Base-by-base conservation (phyloP, 1,139 yeast species). In the Suhomyces wounanorum region DNA sequence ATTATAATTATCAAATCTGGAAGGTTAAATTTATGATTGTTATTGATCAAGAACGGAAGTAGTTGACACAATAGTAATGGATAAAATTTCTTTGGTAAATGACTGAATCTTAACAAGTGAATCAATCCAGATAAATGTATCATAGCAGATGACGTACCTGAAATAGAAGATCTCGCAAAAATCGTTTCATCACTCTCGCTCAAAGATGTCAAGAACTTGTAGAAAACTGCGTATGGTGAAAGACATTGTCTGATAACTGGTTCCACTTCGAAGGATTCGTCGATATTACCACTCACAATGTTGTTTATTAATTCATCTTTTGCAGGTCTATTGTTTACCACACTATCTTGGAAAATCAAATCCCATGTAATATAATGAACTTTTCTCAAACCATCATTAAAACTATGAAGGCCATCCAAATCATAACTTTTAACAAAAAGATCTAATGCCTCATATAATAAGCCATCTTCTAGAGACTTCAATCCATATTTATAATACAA, bases 201-300 rank as follows among this genome's bases (percentile, higher is more conserved):
- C 61, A 68, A 52, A 47, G 69, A 62, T 18, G 67, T 64, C 64
- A 77, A 78, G 57, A 77, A 83, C 54, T 78, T 81, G 50, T 71
- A 74, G 44, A 87, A 68, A 0, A 87, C 85, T 0, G 89, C 92
- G 62, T 85, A 86, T 28, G 95, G 95, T 0, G 94, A 73, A 46
- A 87, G 67, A 43, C 87, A 79, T 65, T 87, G 91, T 56, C 83
- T 80, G 53, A 87, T 78, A 1, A 81, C 73, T 1, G 88, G 83
- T 35, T 85, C 79, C 6, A 79, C 62, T 8, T 68, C 68, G 41
- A 79, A 67, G 6, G 62, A 55, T 8, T 63, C 60, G 43, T 66
- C 70, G 1, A 72, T 69, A n/a, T 68, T 57, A 44, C 74, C 75
- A 43, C 69, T 67, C n/a, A 83, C 78, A 38, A 82, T 72, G 45